Percentiles rank a stretch among this genome's conserved stretches.
phyloP scores from a whole-genome alignment of 2,329 filamentous ascomycete genomes.

The Thielaviopsis punctulata region DNA sequence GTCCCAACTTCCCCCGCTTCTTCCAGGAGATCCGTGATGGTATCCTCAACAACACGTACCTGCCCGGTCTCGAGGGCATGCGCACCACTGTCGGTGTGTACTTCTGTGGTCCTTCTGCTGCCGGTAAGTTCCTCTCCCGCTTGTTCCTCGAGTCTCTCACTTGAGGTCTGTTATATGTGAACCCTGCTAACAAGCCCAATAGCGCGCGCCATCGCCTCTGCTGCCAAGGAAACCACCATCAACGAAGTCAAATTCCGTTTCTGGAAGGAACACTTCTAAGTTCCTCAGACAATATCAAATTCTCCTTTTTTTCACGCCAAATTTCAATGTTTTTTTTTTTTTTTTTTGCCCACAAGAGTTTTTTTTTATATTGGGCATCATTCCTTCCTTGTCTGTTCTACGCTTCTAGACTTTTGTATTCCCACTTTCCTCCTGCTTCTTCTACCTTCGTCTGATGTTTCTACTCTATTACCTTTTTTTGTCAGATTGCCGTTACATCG shows the following conservation, averaged over 20 bases:
- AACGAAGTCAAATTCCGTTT: slow-evolving; percentile 84
- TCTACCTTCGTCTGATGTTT: background rate
- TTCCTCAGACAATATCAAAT: background rate
- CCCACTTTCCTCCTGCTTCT: background rate
- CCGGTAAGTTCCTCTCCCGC: slow-evolving; percentile 26
- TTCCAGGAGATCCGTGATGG: slow-evolving; percentile 77
- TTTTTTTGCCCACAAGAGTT: background rate
- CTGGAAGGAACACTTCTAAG: slow-evolving; percentile 92
- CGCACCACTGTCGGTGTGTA: slow-evolving; percentile 88
- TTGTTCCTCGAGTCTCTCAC: background rate
- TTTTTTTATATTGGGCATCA: background rate
- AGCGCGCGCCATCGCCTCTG: slow-evolving; percentile 70
- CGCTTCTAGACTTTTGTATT: background rate
- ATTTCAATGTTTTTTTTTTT: background rate
- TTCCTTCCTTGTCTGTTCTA: background rate
- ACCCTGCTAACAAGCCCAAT: slow-evolving; percentile 23
- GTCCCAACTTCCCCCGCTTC: slow-evolving; percentile 71
- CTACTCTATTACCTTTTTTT: background rate
- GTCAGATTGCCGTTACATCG: background rate
- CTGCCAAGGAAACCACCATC: slow-evolving; percentile 54
- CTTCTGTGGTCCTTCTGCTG: slow-evolving; percentile 78
- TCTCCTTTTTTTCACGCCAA: background rate
- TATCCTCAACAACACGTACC: slow-evolving; percentile 69
- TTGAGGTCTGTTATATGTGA: too few relatives aligned
- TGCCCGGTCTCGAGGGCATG: slow-evolving; percentile 61